phyloP scores from a whole-genome alignment of 257 asterid species.

The Catharanthus roseus region DNA sequence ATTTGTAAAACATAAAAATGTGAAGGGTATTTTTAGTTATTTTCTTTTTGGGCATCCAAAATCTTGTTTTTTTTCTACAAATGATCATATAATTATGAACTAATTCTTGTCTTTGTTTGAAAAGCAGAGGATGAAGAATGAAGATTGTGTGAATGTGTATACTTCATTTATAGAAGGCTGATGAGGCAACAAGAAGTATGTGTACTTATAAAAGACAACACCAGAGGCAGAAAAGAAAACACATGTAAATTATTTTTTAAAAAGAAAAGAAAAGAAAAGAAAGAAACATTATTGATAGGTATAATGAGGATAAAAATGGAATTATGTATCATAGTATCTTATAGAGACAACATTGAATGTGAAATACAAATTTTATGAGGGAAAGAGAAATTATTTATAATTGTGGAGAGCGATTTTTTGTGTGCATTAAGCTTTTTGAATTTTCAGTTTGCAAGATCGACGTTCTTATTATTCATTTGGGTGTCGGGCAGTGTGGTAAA shows the following conservation, averaged over 20 bases:
- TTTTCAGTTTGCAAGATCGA: no score
- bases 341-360: neutral
- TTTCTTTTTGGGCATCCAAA: neutral
- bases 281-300: neutral
- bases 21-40: no score
- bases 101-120: neutral
- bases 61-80: neutral
- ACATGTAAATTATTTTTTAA: no score
- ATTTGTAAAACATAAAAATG: no score
- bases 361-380: neutral
- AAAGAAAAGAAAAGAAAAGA: neutral
- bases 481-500: no score
- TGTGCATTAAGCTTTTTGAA: no score
- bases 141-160: conserved; percentile 11
- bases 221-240: neutral
- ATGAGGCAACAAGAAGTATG: neutral
- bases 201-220: neutral
- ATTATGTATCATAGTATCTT: neutral
- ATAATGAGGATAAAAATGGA: neutral
- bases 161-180: neutral
- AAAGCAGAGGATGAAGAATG: conserved; percentile 1
- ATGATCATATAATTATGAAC: neutral
- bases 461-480: no score
- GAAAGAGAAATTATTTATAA: no score
- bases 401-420: no score